Evolutionary conservation across 202 grass and related monocot genomes (phyloP), one percentile per base, ranked within the genome.

Genomic region (Tripidium arundinaceum): DNA sequence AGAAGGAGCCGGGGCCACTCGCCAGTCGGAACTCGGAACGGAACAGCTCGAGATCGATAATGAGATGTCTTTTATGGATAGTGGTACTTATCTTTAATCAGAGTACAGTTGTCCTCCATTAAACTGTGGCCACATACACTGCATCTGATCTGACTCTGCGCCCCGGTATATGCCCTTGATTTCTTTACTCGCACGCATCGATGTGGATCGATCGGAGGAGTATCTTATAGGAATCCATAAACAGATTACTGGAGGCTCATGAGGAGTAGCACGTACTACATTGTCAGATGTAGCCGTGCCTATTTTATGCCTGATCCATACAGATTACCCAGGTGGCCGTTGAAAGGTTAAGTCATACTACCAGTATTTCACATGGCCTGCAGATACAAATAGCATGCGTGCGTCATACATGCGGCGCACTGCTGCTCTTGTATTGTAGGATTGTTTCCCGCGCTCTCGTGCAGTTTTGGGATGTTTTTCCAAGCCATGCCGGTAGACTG

Each of bases 71-170:
- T 66, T 73, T 83, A 40, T 40, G 49, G 62, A 67, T 79, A 52
- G n/a, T 10, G 4, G 3, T 4, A 68, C 15, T 9, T 50, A 39
- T n/a, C 21, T 58, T 57, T 81, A 71, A 76, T 70, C 42, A 36
- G 70, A 64, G 76, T 0, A 60, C 86, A 81, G 86, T 37, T 85
- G 71, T 72, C 71, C 10, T 29, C 0, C 15, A 65, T 31, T 74
- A 62, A 79, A 72, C 18, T 38, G 57, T 47, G n/a, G 16, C 13
- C n/a, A 21, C 16, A 72, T 77, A 22, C 82, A 50, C 18, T 78
- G 87, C 46, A 77, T 78, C 82, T 85, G 72, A 81, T 60, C 57
- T 81, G 77, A 67, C 39, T 77, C 78, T 66, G 54, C 63, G 22
- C 29, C 29, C 6, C 9, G 24, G 75, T 16, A 34, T 64, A n/a